Percentiles rank a stretch among this genome's conserved stretches.
These are phyloP conservation scores for Posidonia oceanica DNA, from an alignment of 116 monocot genomes.

Conservation along the genomic window DNA sequence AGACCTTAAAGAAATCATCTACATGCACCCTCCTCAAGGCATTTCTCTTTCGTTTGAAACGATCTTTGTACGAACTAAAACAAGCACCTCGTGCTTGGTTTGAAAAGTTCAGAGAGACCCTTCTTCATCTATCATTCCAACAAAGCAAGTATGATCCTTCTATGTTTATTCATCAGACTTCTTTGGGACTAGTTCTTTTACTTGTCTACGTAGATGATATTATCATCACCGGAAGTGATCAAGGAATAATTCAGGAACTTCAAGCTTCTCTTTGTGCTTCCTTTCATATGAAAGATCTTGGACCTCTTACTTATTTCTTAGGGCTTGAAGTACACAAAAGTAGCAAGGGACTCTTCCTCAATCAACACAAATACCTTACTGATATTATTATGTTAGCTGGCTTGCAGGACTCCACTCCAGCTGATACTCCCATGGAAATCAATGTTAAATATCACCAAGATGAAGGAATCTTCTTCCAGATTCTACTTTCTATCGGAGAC, in stretches of 20 bases:
- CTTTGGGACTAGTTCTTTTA: neutral
- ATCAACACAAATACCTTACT: conserved; percentile 6
- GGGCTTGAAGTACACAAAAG: conserved; percentile 5
- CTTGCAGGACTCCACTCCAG: neutral
- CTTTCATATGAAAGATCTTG: conserved; percentile 5
- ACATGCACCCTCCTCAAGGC: neutral
- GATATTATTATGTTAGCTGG: neutral
- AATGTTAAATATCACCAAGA: neutral
- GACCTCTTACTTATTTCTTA: neutral
- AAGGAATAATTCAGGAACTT: neutral
- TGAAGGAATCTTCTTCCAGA: neutral
- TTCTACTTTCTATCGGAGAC: neutral
- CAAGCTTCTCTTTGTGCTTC: neutral
- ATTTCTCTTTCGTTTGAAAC: conserved; percentile 3
- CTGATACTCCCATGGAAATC: conserved; percentile 1
- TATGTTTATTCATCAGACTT: conserved; percentile 1
- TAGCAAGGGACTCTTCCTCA: neutral
- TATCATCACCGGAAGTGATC: neutral
- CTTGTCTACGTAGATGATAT: conserved; percentile 15
- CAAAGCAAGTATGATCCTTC: conserved; percentile 7
- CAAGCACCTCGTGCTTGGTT: conserved; percentile 13
- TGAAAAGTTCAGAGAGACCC: neutral
- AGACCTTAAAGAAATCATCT: neutral
- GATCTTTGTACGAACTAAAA: conserved; percentile 5
- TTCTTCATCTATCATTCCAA: neutral